Base-by-base conservation (phyloP, 495 filamentous ascomycete genomes). In the Neohortaea acidophila region DNA sequence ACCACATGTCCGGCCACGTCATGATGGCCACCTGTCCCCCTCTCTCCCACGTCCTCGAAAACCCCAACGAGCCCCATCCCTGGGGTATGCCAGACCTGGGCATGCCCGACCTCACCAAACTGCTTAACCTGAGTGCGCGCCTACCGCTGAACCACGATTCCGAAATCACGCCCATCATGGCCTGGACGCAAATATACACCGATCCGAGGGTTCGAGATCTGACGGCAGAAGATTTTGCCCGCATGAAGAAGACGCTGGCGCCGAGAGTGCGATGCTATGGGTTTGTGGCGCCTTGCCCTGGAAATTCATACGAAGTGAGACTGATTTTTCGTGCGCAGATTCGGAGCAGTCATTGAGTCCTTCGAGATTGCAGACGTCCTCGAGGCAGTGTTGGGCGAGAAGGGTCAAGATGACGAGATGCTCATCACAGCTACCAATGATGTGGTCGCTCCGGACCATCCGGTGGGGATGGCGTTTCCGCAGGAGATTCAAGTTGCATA, bases 161-260 rank as follows among this genome's bases (percentile, higher is more conserved):
- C 18, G 89, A 97, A 59, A 79, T 97, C 55, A 94, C 87, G 13
- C 89, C 89, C 0, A 79, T 94, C 38, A 89, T 89, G 84, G 86
- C 86, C 0, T 86, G 87, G 69, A 77, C 83, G 43, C 77, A 76
- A 57, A 68, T 97, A 21, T 66, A 81, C 33, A 66, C 65, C 32
- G 75, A 94, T 57, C 71, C 75, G 43, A 59, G 77, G 33, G 72
- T 86, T 38, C 45, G 43, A 2, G 67, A 76, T 39, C 55, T 97
- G 48, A 70, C 60, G 31, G 53, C 54, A 33, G 69, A 73, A 30
- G 84, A 97, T 47, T 71, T 94, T 52, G 69, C 72, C 53, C 64
- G 65, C 35, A 63, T 96, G 37, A 72, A 75, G 18, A 70, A 79
- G 35, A 79, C 79, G 23, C 62, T 97, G 25, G 66, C 72, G 45